Evolutionary conservation across 306 rosid genomes (phyloP), one percentile per base, ranked within the genome.

Genomic region (Glycine soja): DNA sequence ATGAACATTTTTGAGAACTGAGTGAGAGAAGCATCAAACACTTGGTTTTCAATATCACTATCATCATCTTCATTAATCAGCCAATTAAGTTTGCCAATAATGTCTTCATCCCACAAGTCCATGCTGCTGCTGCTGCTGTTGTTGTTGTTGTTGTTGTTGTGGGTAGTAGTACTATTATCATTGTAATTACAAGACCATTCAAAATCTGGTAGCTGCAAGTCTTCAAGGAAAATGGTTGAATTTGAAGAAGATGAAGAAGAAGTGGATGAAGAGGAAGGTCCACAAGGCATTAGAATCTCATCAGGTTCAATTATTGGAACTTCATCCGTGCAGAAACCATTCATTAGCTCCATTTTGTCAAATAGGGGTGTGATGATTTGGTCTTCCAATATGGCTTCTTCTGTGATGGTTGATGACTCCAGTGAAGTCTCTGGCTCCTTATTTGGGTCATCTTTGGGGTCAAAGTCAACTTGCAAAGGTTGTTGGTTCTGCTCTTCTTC

Each of bases 301-400:
- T 86, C 76, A 5, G 92, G 86, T 58, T 94, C 89, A 19, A 91
- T 79, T 3, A 93, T 72, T 40, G 97, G 97, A 52, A 91, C 96
- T 18, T 93, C 97, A 75, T 93, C 97, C n/a, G 88, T 90, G 79
- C 89, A 86, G 79, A 93, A 91, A 2, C 80, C 88, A 82, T 83
- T 80, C 18, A 85, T 74, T 59, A 87, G 16, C 62, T 86, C 89
- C 87, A 76, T 63, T 42, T 78, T 73, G 52, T 85, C 91, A 74
- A 82, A 72, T 15, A 32, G 1, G 38, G 79, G 64, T 68, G 72
- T 75, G 11, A 18, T 34, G 43, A 24, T 43, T 66, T 80, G 79
- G 52, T 74, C 86, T 53, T 80, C 86, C 13, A 77, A 86, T 67
- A 77, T 85, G 18, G 79, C 40, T 75, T 88, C 40, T 78, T 88